Conservation (phyloP, 805 yeast species). For the Monosporozyma servazzii region DNA sequence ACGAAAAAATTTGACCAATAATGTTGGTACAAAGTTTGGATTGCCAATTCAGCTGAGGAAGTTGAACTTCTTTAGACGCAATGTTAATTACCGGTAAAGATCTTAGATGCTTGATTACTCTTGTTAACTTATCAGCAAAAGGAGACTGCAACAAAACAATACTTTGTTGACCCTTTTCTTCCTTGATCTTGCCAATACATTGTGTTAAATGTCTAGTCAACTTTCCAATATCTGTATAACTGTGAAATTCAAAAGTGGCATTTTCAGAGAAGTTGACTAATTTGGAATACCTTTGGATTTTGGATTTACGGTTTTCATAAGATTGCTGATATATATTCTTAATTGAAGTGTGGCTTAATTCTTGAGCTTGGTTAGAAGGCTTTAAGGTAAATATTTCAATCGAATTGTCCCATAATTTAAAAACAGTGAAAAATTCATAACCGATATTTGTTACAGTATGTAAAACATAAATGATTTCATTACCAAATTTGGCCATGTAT, state of each 20-base stretch:
- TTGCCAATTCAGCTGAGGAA: conserved; percentile 83
- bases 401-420: conserved; percentile 50
- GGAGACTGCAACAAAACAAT: conserved; percentile 72
- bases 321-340: conserved; percentile 48
- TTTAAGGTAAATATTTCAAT: conserved; percentile 52
- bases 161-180: conserved; percentile 56
- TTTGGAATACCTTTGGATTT: conserved; percentile 34
- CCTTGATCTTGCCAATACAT: conserved; percentile 45
- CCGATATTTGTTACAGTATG: conserved; percentile 60
- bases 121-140: conserved; percentile 37
- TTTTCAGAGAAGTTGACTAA: conserved; percentile 46
- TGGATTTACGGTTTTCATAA: conserved; percentile 38
- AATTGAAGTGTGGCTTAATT: conserved; percentile 23
- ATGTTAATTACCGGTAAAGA: conserved; percentile 59
- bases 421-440: conserved; percentile 63
- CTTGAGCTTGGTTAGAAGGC: conserved; percentile 59
- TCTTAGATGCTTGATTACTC: conserved; percentile 37
- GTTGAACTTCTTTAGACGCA: conserved; percentile 45
- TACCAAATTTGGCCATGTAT: conserved; percentile 46
- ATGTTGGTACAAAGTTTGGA: conserved; percentile 52
- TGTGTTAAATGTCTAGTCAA: conserved; percentile 52
- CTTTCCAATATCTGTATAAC: conserved; percentile 45
- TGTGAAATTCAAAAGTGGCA: conserved; percentile 45
- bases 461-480: conserved; percentile 54
- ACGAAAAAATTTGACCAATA: conserved; percentile 58